These are phyloP conservation scores for Aspergillus floridensis DNA, from an alignment of 2,329 filamentous ascomycete genomes.

Conservation along the genomic window DNA sequence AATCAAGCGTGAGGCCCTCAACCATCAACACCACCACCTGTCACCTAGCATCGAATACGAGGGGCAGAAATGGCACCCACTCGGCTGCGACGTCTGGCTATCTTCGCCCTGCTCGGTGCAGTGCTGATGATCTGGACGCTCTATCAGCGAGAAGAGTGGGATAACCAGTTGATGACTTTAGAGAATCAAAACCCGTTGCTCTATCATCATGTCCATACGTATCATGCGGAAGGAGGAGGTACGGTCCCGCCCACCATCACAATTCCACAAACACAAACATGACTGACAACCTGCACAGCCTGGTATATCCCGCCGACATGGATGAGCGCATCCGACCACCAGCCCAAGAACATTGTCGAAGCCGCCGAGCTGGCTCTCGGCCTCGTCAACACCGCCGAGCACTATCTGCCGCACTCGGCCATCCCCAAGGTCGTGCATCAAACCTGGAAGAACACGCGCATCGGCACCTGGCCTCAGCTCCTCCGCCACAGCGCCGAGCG, in stretches of 20 bases:
- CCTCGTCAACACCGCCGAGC: constrained; percentile 10
- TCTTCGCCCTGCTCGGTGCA: background rate
- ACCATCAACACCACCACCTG: background rate
- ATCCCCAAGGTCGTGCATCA: constrained; percentile 36
- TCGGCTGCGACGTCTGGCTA: background rate
- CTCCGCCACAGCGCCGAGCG: constrained; percentile 26
- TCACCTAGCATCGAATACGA: background rate
- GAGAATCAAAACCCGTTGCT: background rate
- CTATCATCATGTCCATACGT: background rate
- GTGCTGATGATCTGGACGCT: background rate
- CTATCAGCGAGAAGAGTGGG: background rate
- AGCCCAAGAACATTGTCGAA: constrained; percentile 23
- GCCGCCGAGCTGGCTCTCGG: constrained; percentile 27
- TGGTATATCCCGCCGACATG: constrained; percentile 16
- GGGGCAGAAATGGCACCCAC: background rate
- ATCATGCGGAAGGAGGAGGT: background rate
- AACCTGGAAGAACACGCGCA: constrained; percentile 30
- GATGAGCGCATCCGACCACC: background rate
- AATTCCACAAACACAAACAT: background rate
- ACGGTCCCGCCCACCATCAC: background rate
- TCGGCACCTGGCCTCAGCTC: constrained; percentile 26
- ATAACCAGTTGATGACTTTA: background rate
- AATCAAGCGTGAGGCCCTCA: background rate
- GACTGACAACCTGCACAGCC: background rate
- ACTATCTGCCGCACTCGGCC: constrained; percentile 21